These are phyloP conservation scores for Tetraselmis chui DNA, from an alignment of 139 green algal genomes.

Conservation along the genomic window DNA sequence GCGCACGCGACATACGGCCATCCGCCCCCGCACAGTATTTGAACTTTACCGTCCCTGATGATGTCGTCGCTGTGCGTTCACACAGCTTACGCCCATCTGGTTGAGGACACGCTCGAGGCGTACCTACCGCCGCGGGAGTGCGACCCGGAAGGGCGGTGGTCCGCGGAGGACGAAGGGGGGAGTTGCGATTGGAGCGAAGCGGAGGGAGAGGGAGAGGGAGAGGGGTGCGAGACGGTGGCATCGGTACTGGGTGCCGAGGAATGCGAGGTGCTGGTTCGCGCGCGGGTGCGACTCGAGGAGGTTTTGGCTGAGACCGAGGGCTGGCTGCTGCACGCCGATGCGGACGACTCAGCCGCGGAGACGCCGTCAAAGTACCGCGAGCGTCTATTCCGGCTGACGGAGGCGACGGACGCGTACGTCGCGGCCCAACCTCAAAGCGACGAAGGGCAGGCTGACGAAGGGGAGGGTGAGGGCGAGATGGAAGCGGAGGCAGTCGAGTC, in stretches of 20 bases:
- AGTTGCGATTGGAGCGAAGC: neutral
- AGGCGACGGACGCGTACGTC: neutral
- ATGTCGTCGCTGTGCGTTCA: neutral
- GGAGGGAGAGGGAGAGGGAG: neutral
- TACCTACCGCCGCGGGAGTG: neutral
- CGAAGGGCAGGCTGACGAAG: neutral
- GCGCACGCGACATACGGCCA: too few species aligned
- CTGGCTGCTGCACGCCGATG: neutral
- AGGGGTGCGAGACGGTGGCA: neutral
- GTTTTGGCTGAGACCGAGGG: neutral
- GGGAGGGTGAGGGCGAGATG: neutral
- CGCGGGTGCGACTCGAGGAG: neutral
- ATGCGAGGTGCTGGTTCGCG: neutral
- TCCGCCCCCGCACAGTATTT: too few species aligned
- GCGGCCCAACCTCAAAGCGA: neutral
- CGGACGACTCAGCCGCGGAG: neutral
- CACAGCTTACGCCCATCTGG: neutral
- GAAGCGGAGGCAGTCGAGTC: neutral
- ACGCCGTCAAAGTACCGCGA: neutral
- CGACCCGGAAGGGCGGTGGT: neutral
- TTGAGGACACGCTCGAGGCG: neutral
- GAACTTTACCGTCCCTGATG: too few species aligned
- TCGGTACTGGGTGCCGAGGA: neutral
- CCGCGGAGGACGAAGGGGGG: neutral
- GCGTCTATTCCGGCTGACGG: neutral